Evolutionary conservation across 495 filamentous ascomycete genomes (phyloP).

Genomic region (Lasiosphaeriaceae sp.): DNA sequence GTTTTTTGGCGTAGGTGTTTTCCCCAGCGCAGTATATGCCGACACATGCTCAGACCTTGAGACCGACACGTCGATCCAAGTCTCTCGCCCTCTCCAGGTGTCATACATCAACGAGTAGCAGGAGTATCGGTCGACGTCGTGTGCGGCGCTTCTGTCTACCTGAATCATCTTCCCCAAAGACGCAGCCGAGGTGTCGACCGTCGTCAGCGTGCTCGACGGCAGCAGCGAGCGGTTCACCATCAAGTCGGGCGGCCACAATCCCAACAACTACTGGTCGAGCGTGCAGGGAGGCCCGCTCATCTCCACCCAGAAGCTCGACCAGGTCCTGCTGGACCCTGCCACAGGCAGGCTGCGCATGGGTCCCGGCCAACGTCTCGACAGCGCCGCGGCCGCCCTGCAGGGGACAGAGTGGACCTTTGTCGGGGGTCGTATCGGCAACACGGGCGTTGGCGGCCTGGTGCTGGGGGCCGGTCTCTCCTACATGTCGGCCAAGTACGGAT

Average conservation of each 20-base stretch:
- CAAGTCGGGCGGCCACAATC: constrained; percentile 50
- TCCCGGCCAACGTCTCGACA: constrained; percentile 48
- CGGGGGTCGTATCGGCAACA: constrained; percentile 49
- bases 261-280: constrained; percentile 50
- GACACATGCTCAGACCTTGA: constrained; percentile 33
- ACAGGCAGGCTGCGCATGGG: constrained; percentile 43
- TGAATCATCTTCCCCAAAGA: constrained; percentile 46
- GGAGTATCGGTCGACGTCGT: constrained; percentile 46
- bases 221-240: constrained; percentile 46
- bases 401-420: constrained; percentile 41
- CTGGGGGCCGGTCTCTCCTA: constrained; percentile 44
- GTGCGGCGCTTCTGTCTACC: constrained; percentile 38
- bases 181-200: constrained; percentile 32
- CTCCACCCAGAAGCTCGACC: constrained; percentile 44
- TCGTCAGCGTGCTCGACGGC: constrained; percentile 28
- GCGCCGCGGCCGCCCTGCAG: constrained; percentile 46
- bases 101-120: constrained; percentile 36
- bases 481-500: constrained; percentile 54
- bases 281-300: constrained; percentile 52
- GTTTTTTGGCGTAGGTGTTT: too few relatives aligned
- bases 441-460: constrained; percentile 42
- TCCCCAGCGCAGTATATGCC: constrained; percentile 5
- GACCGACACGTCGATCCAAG: constrained; percentile 30
- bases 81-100: constrained; percentile 23
- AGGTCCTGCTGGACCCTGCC: constrained; percentile 42